Base-by-base conservation (phyloP, 2,329 filamentous ascomycete genomes). In the Claviceps fusiformis region DNA sequence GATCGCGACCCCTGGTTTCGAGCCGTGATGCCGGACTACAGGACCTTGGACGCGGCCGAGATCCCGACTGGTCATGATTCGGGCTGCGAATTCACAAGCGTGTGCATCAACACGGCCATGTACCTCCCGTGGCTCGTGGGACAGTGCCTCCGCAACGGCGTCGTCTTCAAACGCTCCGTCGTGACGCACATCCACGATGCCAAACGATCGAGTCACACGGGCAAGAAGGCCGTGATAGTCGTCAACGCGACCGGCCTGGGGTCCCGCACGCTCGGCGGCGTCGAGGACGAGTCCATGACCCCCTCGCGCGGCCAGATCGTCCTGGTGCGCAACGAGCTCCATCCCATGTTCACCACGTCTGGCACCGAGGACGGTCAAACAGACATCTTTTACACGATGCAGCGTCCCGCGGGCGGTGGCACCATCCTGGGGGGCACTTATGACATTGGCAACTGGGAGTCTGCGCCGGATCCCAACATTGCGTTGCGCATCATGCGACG, bases 51-150 rank as follows among this genome's bases (percentile, higher is more conserved):
- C 5, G 67, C 76, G 39, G 68, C 72, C 10, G 76, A 86, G 61
- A 72, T 95, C 1, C 79, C 81, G 0, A 62, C 72, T 0, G 87
- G 80, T 19, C 79, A 85, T 54, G 84, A 89, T 57, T 86, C 85
- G 11, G 90, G 83, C 29, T 87, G 81, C 52, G 75, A 78, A 55
- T 95, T 93, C 68, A 89, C 81, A 8, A 92, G 87, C 1, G 84
- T 95, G 45, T 96, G 91, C 71, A 92, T 96, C 68, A 96, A 97
- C 71, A 88, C 88, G 0, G 82, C 87, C 46, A 71, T 96, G 56
- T 97, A 96, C 70, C 81, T 96, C 2, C 82, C 88, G 4, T 96
- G 87, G 82, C 82, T 97, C 0, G 74, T 87, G 0, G 86, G 87
- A 0, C 85, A 93, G 71, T 95, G 89, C 67, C 76, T 87, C 33